Conservation (phyloP, 495 filamentous ascomycete genomes). For the Trichoderma parareesei region DNA sequence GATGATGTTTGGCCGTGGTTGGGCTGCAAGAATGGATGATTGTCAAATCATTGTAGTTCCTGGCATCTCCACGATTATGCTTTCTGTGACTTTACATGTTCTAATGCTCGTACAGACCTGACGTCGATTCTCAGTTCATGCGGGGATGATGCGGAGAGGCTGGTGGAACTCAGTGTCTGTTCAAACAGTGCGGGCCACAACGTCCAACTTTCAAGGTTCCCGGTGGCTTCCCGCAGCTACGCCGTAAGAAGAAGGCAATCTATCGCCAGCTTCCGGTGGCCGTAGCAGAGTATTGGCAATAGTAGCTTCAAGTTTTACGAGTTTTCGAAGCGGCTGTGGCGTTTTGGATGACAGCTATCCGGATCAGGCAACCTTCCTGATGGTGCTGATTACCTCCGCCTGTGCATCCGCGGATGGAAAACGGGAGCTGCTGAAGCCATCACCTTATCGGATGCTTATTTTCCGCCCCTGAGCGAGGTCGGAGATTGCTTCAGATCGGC, state of each 20-base stretch:
- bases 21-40: neutral
- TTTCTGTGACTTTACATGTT: neutral
- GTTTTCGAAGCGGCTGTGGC: neutral
- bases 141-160: constrained; percentile 6
- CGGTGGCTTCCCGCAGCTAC: neutral
- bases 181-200: constrained; percentile 1
- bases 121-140: neutral
- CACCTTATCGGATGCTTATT: neutral
- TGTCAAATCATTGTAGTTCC: too few species aligned
- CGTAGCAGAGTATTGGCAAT: neutral
- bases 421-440: neutral
- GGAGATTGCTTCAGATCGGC: neutral
- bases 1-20: neutral
- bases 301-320: neutral
- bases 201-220: neutral
- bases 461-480: neutral
- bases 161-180: neutral
- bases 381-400: neutral
- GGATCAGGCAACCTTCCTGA: neutral
- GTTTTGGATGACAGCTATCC: neutral
- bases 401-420: neutral
- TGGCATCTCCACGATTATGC: neutral
- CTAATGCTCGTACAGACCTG: neutral
- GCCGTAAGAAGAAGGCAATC: constrained; percentile 3
- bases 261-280: neutral